phyloP scores from a whole-genome alignment of 2,329 filamentous ascomycete species.

The Apiospora pterosperma region DNA sequence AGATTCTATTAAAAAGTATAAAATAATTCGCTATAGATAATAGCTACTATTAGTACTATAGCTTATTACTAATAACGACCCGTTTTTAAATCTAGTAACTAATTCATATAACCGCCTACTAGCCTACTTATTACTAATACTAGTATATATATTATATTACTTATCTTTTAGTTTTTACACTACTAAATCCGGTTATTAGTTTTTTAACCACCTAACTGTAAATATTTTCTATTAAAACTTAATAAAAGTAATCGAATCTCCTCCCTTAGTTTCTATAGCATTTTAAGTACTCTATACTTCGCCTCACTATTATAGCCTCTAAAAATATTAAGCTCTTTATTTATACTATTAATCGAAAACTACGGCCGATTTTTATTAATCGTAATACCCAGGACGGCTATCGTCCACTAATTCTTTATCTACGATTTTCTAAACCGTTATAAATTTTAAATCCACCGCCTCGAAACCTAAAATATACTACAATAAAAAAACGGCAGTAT shows the following conservation, averaged over 20 bases:
- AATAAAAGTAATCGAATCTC: too few species aligned
- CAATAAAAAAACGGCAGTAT: not conserved
- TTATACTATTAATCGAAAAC: not conserved
- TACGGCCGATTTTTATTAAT: not conserved
- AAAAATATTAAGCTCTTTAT: not conserved
- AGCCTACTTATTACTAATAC: not conserved
- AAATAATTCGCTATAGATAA: too few species aligned
- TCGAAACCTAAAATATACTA: not conserved
- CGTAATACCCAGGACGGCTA: not conserved
- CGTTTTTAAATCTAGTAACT: not conserved
- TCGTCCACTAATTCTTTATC: not conserved
- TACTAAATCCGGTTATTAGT: not conserved
- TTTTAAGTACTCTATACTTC: not conserved
- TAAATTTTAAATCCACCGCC: not conserved
- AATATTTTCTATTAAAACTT: not conserved
- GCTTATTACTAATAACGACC: not conserved
- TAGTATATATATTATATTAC: not conserved
- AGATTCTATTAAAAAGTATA: too few species aligned
- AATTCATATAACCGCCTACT: not conserved
- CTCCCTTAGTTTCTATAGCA: not conserved
- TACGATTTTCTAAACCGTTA: not conserved
- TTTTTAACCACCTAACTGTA: not conserved
- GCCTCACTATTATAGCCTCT: not conserved
- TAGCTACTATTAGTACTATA: not conserved
- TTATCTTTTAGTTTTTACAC: not conserved